These are phyloP conservation scores for Leccinum ochraceum DNA, from an alignment of 768 basidiomycete species.

Conservation along the genomic window DNA sequence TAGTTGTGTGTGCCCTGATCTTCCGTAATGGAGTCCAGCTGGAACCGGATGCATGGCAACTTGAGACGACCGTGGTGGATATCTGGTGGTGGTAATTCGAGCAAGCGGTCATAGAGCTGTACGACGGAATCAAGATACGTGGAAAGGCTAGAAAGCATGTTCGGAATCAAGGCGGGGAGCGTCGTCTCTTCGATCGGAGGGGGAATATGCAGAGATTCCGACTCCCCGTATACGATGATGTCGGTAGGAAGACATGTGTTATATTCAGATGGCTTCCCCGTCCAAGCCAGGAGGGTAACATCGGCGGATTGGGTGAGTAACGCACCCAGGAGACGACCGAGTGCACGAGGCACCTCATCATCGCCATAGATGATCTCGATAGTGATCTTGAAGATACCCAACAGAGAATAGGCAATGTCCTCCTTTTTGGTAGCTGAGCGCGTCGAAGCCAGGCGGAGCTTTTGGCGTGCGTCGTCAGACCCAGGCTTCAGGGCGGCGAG, in stretches of 20 bases:
- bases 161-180: conserved; percentile 2
- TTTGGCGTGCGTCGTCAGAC: conserved; percentile 15
- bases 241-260: conserved; percentile 27
- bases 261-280: conserved; percentile 21
- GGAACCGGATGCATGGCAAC: conserved; percentile 17
- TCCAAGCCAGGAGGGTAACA: conserved; percentile 17
- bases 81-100: conserved; percentile 14
- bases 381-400: conserved; percentile 26
- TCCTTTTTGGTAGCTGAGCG: conserved; percentile 25
- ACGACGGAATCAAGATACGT: conserved; percentile 6
- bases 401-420: conserved; percentile 28
- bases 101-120: conserved; percentile 13
- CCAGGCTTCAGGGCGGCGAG: conserved; percentile 19
- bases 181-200: conserved; percentile 11
- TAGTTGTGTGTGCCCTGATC: conserved; percentile 8
- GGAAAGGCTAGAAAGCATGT: neutral
- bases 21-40: conserved; percentile 9
- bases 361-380: conserved; percentile 24
- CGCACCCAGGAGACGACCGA: conserved; percentile 23
- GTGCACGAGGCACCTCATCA: conserved; percentile 24
- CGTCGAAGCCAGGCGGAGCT: conserved; percentile 23
- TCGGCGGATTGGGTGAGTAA: conserved; percentile 21
- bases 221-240: conserved; percentile 19
- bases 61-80: conserved; percentile 19
- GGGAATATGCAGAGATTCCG: conserved; percentile 8